Base-by-base conservation (phyloP, 306 rosid genomes). In the Hippophae gyantsensis region DNA sequence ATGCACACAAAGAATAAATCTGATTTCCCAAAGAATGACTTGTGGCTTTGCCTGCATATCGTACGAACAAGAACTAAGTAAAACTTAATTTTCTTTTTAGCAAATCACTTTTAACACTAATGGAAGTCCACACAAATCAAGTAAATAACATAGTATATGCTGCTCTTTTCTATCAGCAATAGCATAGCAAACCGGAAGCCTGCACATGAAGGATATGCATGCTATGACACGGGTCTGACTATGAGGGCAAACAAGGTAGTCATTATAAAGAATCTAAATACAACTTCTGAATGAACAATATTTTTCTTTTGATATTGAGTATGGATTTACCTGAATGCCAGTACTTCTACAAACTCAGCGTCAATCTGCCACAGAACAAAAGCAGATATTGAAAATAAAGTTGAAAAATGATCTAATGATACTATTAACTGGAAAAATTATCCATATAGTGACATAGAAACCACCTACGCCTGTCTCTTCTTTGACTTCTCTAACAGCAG, bases 391-490 rank as follows among this genome's bases (percentile, higher is more conserved):
- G 56, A 32, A 68, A 67, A 49, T 45, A 56, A 47, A 60, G 10
- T 52, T 56, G 11, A 52, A 14, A 11, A 32, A 43, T 6, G 3
- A 57, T 44, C 48, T 58, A 60, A 14, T 43, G 48, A 8, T 52
- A 48, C 57, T 51, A 50, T 23, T 13, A 23, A 49, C n/a, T 49
- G 7, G 13, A 6, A 12, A 2, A 12, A n/a, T 12, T 66, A 51
- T 32, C 5, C 38, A 2, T 32, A 32, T 32, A 32, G 38, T 32
- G 38, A 4, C 5, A 6, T 11, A 41, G 13, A 60, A 27, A 43
- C 41, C 46, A 70, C 95, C 83, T 69, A 92, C 98, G 56, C 89
- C 87, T 45, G 96, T 87, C 79, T 92, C 98, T 81, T 92, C 96
- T 76, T 77, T 85, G 59, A 81, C 98, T 73, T 92, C 93, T 78